Conservation (phyloP, 2,329 filamentous ascomycete genomes). For the Aspergillus alliaceus region DNA sequence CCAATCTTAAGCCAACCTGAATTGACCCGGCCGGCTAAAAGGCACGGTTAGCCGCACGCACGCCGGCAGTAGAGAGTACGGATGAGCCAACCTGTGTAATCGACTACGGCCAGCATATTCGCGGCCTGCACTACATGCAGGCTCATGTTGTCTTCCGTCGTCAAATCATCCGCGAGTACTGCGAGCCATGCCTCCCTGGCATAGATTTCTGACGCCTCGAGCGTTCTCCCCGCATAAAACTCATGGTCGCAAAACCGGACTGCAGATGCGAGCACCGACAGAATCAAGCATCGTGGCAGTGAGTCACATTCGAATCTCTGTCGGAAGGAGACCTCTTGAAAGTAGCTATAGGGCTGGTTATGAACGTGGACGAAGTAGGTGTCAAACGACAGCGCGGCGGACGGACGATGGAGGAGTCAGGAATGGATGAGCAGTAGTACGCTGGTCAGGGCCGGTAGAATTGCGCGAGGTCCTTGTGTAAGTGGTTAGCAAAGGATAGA, state of each 20-base stretch:
- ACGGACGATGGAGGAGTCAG: conserved; percentile 16
- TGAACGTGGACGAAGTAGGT: conserved; percentile 37
- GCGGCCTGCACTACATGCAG: conserved; percentile 39
- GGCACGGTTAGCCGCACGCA: too few species aligned
- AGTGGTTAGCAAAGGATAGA: too few species aligned
- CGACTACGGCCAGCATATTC: conserved; percentile 38
- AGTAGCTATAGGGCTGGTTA: conserved; percentile 41
- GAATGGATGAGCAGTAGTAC: background rate
- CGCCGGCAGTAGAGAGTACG: background rate
- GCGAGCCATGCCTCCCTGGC: conserved; percentile 35
- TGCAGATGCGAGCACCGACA: conserved; percentile 33
- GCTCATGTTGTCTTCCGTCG: conserved; percentile 30
- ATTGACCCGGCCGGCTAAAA: background rate
- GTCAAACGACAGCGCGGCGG: conserved; percentile 19
- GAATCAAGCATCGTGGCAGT: conserved; percentile 31
- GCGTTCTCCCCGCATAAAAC: conserved; percentile 24
- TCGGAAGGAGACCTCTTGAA: conserved; percentile 37
- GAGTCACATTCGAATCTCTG: conserved; percentile 21
- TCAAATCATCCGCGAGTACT: conserved; percentile 36
- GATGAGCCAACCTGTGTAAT: conserved; percentile 36
- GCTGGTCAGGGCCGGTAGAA: too few species aligned
- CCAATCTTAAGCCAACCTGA: conserved; percentile 30
- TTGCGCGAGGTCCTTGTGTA: too few species aligned
- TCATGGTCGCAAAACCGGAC: conserved; percentile 31
- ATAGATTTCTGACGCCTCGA: conserved; percentile 27